Conservation (phyloP, 768 basidiomycete species). For the Collybia sordida region DNA sequence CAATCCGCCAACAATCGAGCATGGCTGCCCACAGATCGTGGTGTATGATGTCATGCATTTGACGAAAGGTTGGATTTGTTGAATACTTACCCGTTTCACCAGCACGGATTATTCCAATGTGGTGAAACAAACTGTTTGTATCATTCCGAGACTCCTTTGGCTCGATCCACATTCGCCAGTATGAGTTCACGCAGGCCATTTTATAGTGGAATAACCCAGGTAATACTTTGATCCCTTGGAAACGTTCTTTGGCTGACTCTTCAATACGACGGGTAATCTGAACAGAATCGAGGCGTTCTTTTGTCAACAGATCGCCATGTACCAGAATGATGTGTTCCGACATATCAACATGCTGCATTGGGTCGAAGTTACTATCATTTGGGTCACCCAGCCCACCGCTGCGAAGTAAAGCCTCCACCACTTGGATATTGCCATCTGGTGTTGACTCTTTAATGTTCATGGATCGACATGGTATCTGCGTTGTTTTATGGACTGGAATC, state of each 20-base stretch:
- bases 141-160: conserved; percentile 6
- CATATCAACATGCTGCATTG: conserved; percentile 4
- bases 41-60: conserved; percentile 25
- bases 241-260: conserved; percentile 3
- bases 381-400: conserved; percentile 9
- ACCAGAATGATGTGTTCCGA: conserved; percentile 10
- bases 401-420: conserved; percentile 3
- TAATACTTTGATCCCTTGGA: conserved; percentile 6
- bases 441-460: conserved; percentile 20
- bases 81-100: conserved; percentile 20
- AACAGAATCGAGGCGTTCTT: conserved; percentile 13
- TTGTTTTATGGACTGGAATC: conserved; percentile 13
- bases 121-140: neutral
- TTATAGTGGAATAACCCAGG: conserved; percentile 5
- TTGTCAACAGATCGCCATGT: conserved; percentile 21
- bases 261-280: conserved; percentile 11
- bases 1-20: conserved; percentile 21
- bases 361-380: neutral
- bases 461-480: too few relatives aligned
- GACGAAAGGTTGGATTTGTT: conserved; percentile 22
- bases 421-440: conserved; percentile 12
- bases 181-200: conserved; percentile 6
- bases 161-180: conserved; percentile 3
- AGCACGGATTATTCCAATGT: conserved; percentile 16
- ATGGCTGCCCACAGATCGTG: conserved; percentile 15